Evolutionary conservation across 2,329 filamentous ascomycete species (phyloP), one percentile per base, ranked within the genome.

Genomic region (Hypoxylon sp.): DNA sequence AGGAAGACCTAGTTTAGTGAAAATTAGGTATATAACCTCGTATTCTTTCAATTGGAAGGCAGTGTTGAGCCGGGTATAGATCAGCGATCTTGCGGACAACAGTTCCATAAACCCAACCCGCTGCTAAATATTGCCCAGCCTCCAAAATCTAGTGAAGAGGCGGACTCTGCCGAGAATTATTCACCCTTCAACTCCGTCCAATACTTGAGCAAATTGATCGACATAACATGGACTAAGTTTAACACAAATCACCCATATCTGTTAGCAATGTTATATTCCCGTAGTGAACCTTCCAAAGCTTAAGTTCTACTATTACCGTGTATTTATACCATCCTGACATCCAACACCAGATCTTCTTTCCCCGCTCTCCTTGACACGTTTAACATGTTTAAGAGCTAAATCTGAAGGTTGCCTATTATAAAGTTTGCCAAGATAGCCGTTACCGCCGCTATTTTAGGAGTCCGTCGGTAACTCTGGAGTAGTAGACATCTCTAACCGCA

Each of bases 1-100:
- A 39, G 14, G 35, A 57, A 17, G 50, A 68, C 61, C 65, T 61
- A 65, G 48, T 63, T 39, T 55, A 24, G 13, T 13, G 19, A 10
- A n/a, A 47, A 48, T 1, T 9, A 31, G 19, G 29, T 48, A 35
- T 29, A 47, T 35, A 13, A 5, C 24, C 44, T 57, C 37, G 46
- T 55, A 52, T 37, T 22, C 19, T 22, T 22, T 3, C 3, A 22
- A 22, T 22, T 22, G 3, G 19, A 22, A 22, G 19, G 19, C 19
- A 22, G 19, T 22, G 19, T 22, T 22, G 19, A 22, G 19, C 19
- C 19, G 19, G 19, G 19, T 22, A 22, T 22, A 22, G 19, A 22
- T 22, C 19, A 22, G 19, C 19, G 19, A 22, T 22, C 19, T 22
- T 22, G 19, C 19, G 19, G 29, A 2, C 5, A 39, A 39, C n/a